A percentile compares a stretch with the other conserved stretches of the same genome.
Evolutionary conservation across 805 yeast species (phyloP).

Genomic region (Zygoascus biomembranicola): DNA sequence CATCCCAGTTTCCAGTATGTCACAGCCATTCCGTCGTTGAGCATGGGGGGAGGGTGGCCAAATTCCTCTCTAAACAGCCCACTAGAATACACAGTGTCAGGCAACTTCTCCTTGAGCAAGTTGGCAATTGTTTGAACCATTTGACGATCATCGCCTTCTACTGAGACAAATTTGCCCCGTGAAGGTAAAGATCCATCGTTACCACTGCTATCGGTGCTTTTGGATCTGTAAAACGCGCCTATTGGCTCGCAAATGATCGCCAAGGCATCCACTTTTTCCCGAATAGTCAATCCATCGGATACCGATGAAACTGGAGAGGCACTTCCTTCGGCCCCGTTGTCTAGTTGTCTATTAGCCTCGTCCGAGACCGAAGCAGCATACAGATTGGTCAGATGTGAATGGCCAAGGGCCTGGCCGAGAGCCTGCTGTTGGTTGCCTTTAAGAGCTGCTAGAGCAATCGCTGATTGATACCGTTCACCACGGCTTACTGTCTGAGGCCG

Average conservation of each 20-base stretch:
- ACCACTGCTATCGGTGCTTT: neutral
- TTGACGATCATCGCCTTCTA: slow-evolving; percentile 16
- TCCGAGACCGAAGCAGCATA: neutral
- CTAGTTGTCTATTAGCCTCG: neutral
- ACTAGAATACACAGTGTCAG: neutral
- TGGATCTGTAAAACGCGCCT: neutral
- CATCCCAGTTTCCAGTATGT: slow-evolving; percentile 21
- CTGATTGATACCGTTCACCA: slow-evolving; percentile 15
- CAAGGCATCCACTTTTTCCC: slow-evolving; percentile 20
- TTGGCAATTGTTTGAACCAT: slow-evolving; percentile 7
- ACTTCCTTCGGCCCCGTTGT: neutral
- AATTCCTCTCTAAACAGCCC: slow-evolving; percentile 7
- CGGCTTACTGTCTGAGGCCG: slow-evolving; percentile 4
- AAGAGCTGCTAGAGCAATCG: slow-evolving; percentile 12
- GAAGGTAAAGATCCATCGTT: neutral
- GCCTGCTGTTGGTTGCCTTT: slow-evolving; percentile 1
- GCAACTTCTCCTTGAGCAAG: slow-evolving; percentile 7
- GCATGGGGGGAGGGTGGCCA: slow-evolving; percentile 14
- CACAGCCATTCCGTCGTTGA: slow-evolving; percentile 14
- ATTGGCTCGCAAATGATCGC: slow-evolving; percentile 16
- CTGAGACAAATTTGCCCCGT: slow-evolving; percentile 11
- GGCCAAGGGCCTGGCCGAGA: neutral
- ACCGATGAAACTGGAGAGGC: neutral
- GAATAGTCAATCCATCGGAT: slow-evolving; percentile 7
- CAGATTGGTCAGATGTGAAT: neutral